phyloP scores from a whole-genome alignment of 805 yeast species.

The Saturnispora dispora region DNA sequence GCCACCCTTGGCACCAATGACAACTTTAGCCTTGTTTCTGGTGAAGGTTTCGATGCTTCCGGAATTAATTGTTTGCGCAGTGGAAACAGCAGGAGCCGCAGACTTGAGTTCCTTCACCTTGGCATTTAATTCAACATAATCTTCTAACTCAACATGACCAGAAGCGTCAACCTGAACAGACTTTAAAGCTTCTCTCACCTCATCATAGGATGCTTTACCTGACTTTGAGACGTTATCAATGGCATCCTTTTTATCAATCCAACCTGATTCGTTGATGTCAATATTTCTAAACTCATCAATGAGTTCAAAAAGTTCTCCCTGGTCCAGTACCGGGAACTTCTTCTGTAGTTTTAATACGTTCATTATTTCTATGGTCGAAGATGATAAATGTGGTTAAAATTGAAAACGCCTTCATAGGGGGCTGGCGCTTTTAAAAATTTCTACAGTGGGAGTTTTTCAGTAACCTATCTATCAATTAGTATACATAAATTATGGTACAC shows the following conservation, averaged over 20 bases:
- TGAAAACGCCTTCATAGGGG: neutral
- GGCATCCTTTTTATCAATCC: slow-evolving; percentile 85
- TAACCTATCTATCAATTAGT: neutral
- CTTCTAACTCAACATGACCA: slow-evolving; percentile 94
- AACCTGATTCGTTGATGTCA: slow-evolving; percentile 88
- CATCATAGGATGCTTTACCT: slow-evolving; percentile 82
- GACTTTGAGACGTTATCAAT: slow-evolving; percentile 71
- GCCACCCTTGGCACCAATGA: slow-evolving; percentile 79
- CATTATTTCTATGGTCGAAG: neutral
- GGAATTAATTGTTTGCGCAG: neutral
- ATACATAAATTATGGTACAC: neutral
- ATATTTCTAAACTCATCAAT: slow-evolving; percentile 81
- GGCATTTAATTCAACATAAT: slow-evolving; percentile 76
- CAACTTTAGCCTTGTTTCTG: slow-evolving; percentile 58
- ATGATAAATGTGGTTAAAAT: neutral
- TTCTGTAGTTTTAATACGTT: slow-evolving; percentile 34
- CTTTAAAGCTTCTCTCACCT: slow-evolving; percentile 88
- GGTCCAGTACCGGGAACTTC: slow-evolving; percentile 78
- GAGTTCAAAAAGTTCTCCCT: slow-evolving; percentile 75
- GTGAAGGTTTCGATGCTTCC: slow-evolving; percentile 22
- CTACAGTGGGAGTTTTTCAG: neutral
- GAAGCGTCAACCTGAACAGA: slow-evolving; percentile 90
- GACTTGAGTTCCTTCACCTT: slow-evolving; percentile 54
- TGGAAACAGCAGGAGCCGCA: slow-evolving; percentile 8
- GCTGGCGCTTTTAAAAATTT: neutral